phyloP scores from a whole-genome alignment of 2,329 filamentous ascomycete genomes.

The Aspergillus quadricinctus region DNA sequence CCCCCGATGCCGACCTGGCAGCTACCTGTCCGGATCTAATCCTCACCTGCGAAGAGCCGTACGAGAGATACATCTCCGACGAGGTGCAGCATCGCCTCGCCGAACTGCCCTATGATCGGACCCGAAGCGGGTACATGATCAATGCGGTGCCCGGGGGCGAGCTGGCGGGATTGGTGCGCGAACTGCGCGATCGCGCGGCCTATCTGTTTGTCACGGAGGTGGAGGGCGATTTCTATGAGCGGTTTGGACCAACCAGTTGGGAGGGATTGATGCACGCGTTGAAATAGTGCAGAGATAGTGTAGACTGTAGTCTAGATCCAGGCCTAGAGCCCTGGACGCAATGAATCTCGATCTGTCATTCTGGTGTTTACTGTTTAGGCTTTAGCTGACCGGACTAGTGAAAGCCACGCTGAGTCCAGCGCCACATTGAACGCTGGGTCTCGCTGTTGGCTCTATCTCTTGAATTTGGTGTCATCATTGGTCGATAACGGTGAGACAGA shows the following conservation, averaged over 20 bases:
- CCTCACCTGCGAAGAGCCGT: conserved; percentile 14
- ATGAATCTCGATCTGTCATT: background rate
- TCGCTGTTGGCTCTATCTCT: no score
- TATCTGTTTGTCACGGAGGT: conserved; percentile 15
- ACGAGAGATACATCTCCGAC: conserved; percentile 5
- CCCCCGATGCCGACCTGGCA: conserved; percentile 7
- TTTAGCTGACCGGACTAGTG: no score
- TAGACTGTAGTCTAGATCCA: no score
- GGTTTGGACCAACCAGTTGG: conserved; percentile 12
- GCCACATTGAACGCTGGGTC: no score
- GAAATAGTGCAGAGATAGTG: background rate
- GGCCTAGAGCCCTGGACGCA: no score
- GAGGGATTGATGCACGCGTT: conserved; percentile 7
- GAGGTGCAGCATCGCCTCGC: conserved; percentile 12
- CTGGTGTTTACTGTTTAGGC: no score
- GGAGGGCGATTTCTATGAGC: conserved; percentile 14
- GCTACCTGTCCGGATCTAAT: conserved; percentile 8
- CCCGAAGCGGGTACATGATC: conserved; percentile 11
- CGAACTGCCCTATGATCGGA: conserved; percentile 6
- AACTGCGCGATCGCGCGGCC: conserved; percentile 8
- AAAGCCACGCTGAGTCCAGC: no score
- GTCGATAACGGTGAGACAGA: background rate
- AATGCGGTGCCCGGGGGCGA: conserved; percentile 11
- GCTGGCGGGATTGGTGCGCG: conserved; percentile 9
- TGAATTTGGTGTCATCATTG: background rate